Evolutionary conservation across 2,329 filamentous ascomycete species (phyloP), one percentile per base, ranked within the genome.

Genomic region (Tolypocladium capitatum): DNA sequence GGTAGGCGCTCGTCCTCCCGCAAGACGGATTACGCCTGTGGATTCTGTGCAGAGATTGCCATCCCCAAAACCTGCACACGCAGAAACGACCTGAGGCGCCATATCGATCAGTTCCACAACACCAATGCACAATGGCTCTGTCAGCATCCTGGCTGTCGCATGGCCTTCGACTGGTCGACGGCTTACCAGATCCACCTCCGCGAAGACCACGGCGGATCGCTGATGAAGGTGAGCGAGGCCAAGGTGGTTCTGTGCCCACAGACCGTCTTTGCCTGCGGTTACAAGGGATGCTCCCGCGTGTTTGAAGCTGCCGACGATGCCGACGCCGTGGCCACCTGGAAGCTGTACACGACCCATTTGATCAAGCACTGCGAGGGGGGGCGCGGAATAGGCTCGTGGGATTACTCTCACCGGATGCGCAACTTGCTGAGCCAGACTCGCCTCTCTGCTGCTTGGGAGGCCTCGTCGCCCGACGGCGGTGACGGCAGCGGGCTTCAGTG

Each of bases 221-320:
- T 66, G 16, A 66, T 68, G 60, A 62, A 61, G 14, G 59, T 69
- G 21, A 66, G 68, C 47, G 65, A 70, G 33, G 67, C 65, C 53
- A 69, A 65, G 53, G 62, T 70, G 35, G 64, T 62, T 27, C 57
- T 72, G 5, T 72, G 70, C 49, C 66, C 67, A 1, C 71, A 73
- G 52, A 66, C 69, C 3, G 65, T 73, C 21, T 74, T 73, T 50
- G 71, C 69, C 18, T 74, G 71, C 51, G 71, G 71, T 11, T 73
- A 73, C 48, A 64, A 67, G 47, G 64, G 64, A 45, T 73, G 71
- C 51, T 52, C 58, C 11, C 59, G 66, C n/a, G 63, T 74, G 2
- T 69, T 71, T 35, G 71, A 73, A 52, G 64, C 70, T 0, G 52
- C 61, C 9, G 60, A 60, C 27, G 68, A 70, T 40, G 59, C 60